phyloP scores from a whole-genome alignment of 106 monocot species.

The Acorus calamus region DNA sequence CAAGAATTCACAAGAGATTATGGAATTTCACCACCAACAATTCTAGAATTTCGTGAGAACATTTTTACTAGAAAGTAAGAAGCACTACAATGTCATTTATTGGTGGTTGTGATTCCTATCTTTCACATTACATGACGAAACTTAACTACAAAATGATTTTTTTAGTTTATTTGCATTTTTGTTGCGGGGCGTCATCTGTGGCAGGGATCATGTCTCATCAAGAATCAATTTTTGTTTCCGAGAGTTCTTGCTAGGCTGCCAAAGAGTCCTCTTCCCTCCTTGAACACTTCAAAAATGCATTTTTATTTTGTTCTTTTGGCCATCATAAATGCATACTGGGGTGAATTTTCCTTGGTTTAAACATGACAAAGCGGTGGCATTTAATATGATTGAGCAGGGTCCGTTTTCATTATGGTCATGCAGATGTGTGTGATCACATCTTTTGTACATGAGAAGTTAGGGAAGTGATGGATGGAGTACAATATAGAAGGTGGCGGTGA shows the following conservation, averaged over 20 bases:
- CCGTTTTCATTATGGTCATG: constrained; percentile 99
- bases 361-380: too few species aligned
- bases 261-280: neutral
- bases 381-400: constrained; percentile 39
- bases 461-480: too few species aligned
- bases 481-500: too few species aligned
- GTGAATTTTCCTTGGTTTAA: too few species aligned
- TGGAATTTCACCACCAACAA: constrained; percentile 82
- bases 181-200: constrained; percentile 82
- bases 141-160: neutral
- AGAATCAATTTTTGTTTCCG: constrained; percentile 91
- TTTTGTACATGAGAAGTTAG: too few species aligned
- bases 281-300: too few species aligned
- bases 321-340: too few species aligned
- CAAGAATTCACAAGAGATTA: constrained; percentile 97
- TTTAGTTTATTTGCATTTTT: neutral
- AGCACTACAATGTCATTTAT: too few species aligned
- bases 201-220: constrained; percentile 98
- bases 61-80: constrained; percentile 92
- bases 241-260: constrained; percentile 74
- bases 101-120: too few species aligned
- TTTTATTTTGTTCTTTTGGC: too few species aligned
- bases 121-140: neutral
- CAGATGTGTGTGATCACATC: constrained; percentile 94
- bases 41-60: constrained; percentile 95